Conservation (phyloP, 1,284 basidiomycete genomes). For the Pterulicium gracile region DNA sequence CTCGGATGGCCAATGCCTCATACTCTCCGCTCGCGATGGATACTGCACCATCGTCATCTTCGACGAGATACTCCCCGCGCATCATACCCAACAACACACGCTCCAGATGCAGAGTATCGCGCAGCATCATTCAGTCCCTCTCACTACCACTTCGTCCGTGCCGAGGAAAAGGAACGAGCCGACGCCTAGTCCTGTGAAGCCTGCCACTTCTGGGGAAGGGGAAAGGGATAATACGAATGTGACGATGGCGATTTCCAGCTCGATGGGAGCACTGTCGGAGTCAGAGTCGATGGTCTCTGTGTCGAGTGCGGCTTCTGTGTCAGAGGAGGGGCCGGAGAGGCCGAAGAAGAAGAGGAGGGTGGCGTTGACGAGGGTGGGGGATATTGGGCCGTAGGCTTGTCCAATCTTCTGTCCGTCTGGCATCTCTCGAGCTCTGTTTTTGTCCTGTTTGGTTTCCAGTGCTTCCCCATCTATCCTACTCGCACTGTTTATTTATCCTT, state of each 20-base stretch:
- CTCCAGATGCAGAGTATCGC: constrained; percentile 83
- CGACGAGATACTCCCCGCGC: constrained; percentile 80
- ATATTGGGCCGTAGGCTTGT: constrained; percentile 34
- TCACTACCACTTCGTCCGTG: constrained; percentile 22
- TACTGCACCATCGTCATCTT: constrained; percentile 93
- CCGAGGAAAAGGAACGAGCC: constrained; percentile 42
- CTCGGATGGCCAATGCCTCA: constrained; percentile 87
- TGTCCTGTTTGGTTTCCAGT: too few species aligned
- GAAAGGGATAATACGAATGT: constrained; percentile 27
- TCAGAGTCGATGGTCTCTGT: constrained; percentile 2
- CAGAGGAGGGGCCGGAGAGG: constrained; percentile 24
- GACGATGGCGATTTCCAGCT: constrained; percentile 14
- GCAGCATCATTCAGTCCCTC: constrained; percentile 63
- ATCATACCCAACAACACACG: constrained; percentile 82
- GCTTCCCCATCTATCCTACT: too few species aligned
- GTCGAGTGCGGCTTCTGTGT: constrained; percentile 13
- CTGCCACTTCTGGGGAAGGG: constrained; percentile 39
- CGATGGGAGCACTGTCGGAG: constrained; percentile 17
- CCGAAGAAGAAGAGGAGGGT: constrained; percentile 89
- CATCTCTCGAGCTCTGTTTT: too few species aligned
- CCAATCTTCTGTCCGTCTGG: too few species aligned
- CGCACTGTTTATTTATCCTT: too few species aligned
- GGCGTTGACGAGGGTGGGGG: constrained; percentile 64
- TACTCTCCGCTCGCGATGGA: constrained; percentile 89
- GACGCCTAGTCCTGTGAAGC: too few species aligned